Base-by-base conservation (phyloP, 2,329 filamentous ascomycete species). In the Fusarium sp. region DNA sequence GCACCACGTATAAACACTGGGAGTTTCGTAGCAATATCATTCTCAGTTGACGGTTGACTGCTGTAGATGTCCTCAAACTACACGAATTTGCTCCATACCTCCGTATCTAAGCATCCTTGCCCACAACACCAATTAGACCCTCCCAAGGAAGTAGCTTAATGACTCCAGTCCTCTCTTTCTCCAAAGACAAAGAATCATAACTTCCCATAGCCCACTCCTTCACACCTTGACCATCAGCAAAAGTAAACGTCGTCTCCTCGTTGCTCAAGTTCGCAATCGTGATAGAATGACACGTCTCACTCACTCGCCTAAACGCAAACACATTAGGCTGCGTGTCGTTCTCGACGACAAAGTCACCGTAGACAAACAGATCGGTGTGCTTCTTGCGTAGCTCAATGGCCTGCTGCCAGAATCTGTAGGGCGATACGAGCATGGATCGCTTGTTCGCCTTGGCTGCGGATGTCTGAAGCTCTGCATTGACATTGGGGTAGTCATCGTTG, bases 391-490 rank as follows among this genome's bases (percentile, higher is more conserved):
- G 76, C 13, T 46, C 60, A 12, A 77, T 65, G 60, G 71, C 65
- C 45, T 71, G 76, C 61, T 73, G 74, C 78, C 78, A 80, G 55
- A 77, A 80, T 3, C 71, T 66, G 6, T 78, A 67, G 2, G 77
- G 73, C n/a, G 82, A 83, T 11, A 57, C 52, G 3, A 57, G 52
- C 52, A 60, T 60, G 12, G 57, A 57, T 0, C 42, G 52, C 6
- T 40, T 29, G 6, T 41, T 60, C 3, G 52, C 52, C 2, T 76
- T 62, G 0, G 75, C 68, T 46, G 84, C 80, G 1, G 79, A 72
- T 7, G 79, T 71, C 75, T 92, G 90, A 3, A 82, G 79, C n/a
- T 83, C 83, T 3, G 87, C 89, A 64, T 92, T 91, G 75, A 89
- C 78, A 25, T 76, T 60, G 11, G 32, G 29, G 4, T 76, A 76